These are phyloP conservation scores for Amauroascus niger DNA, from an alignment of 2,329 filamentous ascomycete genomes.

Conservation along the genomic window DNA sequence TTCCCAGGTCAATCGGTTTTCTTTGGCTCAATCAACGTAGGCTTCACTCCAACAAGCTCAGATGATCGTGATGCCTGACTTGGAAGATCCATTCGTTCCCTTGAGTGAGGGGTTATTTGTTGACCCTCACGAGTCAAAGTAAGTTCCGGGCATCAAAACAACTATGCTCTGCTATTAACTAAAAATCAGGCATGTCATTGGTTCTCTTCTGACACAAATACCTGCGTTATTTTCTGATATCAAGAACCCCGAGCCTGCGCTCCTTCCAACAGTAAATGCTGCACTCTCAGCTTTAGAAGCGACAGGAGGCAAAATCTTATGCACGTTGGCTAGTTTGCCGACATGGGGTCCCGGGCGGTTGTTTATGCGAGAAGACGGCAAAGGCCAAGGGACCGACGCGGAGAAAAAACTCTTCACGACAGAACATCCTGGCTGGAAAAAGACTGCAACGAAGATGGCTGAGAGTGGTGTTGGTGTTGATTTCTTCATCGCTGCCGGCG, in stretches of 20 bases:
- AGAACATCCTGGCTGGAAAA: slow-evolving; percentile 80
- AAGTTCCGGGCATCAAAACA: slow-evolving; percentile 21
- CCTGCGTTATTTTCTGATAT: slow-evolving; percentile 77
- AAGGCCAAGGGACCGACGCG: slow-evolving; percentile 72
- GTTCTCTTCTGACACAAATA: slow-evolving; percentile 70
- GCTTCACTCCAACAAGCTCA: slow-evolving; percentile 74
- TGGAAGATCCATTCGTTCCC: slow-evolving; percentile 92
- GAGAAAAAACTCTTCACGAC: slow-evolving; percentile 88
- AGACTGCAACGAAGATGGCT: slow-evolving; percentile 77
- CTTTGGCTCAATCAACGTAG: slow-evolving; percentile 36
- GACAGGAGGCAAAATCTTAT: slow-evolving; percentile 87
- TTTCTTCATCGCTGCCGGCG: slow-evolving; percentile 87
- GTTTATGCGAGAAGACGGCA: slow-evolving; percentile 78
- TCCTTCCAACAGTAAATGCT: slow-evolving; percentile 75
- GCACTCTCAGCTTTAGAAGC: slow-evolving; percentile 72
- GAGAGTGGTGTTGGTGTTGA: slow-evolving; percentile 79
- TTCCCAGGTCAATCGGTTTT: slow-evolving; percentile 9
- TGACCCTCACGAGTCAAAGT: slow-evolving; percentile 81
- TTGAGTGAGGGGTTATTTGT: slow-evolving; percentile 88
- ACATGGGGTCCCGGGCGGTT: slow-evolving; percentile 84
- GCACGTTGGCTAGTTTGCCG: slow-evolving; percentile 75
- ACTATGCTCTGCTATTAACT: not conserved
- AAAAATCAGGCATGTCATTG: slow-evolving; percentile 57
- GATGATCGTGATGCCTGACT: slow-evolving; percentile 97
- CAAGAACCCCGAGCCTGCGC: slow-evolving; percentile 82